Conservation (phyloP, 2,329 filamentous ascomycete genomes). For the Hymenotorrendiella dingleyae region DNA sequence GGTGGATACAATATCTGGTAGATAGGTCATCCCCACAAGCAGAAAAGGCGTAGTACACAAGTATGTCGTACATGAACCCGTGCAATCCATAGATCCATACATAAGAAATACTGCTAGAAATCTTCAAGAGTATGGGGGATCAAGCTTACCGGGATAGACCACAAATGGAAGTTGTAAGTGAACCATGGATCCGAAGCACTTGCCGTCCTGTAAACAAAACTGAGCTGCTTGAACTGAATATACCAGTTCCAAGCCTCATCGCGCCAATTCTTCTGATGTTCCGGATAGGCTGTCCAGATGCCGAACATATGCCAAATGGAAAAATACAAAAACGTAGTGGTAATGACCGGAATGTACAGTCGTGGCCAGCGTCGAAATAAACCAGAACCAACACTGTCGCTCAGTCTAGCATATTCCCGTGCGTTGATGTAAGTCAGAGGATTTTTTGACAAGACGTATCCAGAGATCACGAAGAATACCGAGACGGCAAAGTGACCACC, state of each 20-base stretch:
- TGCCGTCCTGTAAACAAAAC: slow-evolving; percentile 54
- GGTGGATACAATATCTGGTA: neutral
- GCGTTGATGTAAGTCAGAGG: slow-evolving; percentile 36
- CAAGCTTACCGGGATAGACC: slow-evolving; percentile 51
- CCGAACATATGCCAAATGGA: slow-evolving; percentile 26
- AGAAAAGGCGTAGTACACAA: neutral
- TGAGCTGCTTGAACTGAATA: slow-evolving; percentile 59
- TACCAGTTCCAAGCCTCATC: slow-evolving; percentile 13
- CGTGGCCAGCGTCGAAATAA: slow-evolving; percentile 42
- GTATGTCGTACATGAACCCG: slow-evolving; percentile 39
- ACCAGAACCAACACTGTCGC: slow-evolving; percentile 38
- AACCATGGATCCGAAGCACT: slow-evolving; percentile 45
- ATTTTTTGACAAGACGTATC: slow-evolving; percentile 41
- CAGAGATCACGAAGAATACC: slow-evolving; percentile 46
- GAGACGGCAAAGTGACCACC: slow-evolving; percentile 54
- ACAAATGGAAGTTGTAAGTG: slow-evolving; percentile 53
- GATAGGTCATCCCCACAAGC: neutral
- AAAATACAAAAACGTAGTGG: slow-evolving; percentile 36
- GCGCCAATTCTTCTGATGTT: slow-evolving; percentile 5
- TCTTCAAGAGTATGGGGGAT: slow-evolving; percentile 55
- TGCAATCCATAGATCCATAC: slow-evolving; percentile 47
- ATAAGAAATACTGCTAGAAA: slow-evolving; percentile 53
- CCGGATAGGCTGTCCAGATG: slow-evolving; percentile 16
- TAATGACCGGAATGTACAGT: slow-evolving; percentile 39
- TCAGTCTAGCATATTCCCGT: slow-evolving; percentile 25